Base-by-base conservation (phyloP, 2,329 filamentous ascomycete species). In the Cercospora beticola region DNA sequence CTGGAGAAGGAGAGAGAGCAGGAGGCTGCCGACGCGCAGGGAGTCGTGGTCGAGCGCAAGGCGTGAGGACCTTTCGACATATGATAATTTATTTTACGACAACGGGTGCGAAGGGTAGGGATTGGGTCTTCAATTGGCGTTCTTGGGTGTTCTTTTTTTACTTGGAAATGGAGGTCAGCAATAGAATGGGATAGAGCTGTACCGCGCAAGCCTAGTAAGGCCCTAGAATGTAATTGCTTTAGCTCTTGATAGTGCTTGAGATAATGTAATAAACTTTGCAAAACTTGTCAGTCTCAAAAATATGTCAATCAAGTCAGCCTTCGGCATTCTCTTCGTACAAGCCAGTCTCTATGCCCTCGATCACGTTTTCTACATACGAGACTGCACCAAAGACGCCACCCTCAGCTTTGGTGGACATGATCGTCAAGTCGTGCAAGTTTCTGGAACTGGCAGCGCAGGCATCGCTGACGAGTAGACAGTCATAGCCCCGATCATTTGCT, bases 401-500 rank as follows among this genome's bases (percentile, higher is more conserved):
- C 61, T 85, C 83, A 78, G 81, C 82, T 72, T 81, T 81, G 23
- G 84, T 77, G 9, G 80, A 82, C 56, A 83, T 81, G 14, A 83
- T 73, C 0, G 81, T 79, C 66, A 79, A 77, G 5, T 78, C 43
- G 62, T 84, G 83, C 3, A 84, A 74, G 5, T 76, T 74, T n/a
- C 74, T 74, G 62, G 82, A 80, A 31, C 78, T 78, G 6, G 83
- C 81, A 21, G 82, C 80, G 54, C 81, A 81, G 7, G 80, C 84
- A 72, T 87, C 85, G 33, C 84, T 82, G 3, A 87, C 73, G 1
- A 87, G 72, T 12, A 86, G 73, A 68, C 85, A 85, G 73, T 87
- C 85, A 67, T 85, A 86, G 0, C 84, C 85, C 5, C 83, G 81
- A 77, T 87, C 85, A 68, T 83, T 86, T 10, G 84, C 86, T 74